phyloP scores from a whole-genome alignment of 305 asterid genomes.

The Fraxinus ornus region DNA sequence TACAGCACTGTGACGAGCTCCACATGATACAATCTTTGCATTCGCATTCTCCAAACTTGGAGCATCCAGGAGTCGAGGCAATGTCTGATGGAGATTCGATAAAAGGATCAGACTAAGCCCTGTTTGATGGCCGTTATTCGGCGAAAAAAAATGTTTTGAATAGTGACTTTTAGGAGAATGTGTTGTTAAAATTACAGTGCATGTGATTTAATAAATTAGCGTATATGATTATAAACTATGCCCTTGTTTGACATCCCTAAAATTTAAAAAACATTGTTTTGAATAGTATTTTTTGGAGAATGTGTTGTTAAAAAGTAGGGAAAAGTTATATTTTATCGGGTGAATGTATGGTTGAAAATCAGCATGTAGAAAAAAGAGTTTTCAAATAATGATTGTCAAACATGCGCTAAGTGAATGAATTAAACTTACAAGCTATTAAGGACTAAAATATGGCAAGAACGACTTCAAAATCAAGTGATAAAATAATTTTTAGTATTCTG shows the following conservation, averaged over 20 bases:
- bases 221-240: too few species aligned
- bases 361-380: neutral
- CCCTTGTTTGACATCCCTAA: too few species aligned
- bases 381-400: neutral
- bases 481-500: neutral
- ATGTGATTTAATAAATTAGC: too few species aligned
- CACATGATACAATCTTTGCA: conserved; percentile 75
- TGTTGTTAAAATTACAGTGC: too few species aligned
- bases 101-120: neutral
- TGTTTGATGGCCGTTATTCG: neutral
- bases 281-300: neutral
- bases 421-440: neutral
- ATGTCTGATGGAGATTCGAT: conserved; percentile 47
- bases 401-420: neutral
- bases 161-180: neutral
- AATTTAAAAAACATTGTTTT: too few species aligned
- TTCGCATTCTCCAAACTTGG: conserved; percentile 74
- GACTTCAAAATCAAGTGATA: neutral
- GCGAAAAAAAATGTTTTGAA: neutral
- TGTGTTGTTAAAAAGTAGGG: neutral
- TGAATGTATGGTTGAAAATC: too few species aligned
- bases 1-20: conserved; percentile 93
- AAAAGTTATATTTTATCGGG: neutral
- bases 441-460: neutral
- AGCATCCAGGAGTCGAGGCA: conserved; percentile 87